Base-by-base conservation (phyloP, 2,329 filamentous ascomycete species). In the Gnomoniopsis sp. region DNA sequence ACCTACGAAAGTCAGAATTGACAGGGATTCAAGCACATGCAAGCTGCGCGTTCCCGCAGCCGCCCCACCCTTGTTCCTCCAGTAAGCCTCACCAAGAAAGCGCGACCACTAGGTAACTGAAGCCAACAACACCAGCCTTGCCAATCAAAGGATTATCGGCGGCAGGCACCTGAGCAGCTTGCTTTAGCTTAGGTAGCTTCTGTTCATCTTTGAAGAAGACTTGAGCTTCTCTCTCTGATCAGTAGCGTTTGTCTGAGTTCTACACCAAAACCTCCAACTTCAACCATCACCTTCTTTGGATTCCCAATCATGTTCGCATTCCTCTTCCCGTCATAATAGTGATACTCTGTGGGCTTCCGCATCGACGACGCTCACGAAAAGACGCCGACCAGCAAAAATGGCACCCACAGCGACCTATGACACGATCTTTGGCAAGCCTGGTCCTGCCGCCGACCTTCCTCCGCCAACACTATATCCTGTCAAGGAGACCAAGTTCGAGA, bases 401-500 rank as follows among this genome's bases (percentile, higher is more conserved):
- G 65, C 68, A 2, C 66, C 67, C 3, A 62, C 82, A 55, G 83
- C 79, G 36, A 72, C 79, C 65, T 80, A 79, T 63, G 75, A 75
- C 61, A 73, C 74, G 53, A 70, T 58, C 30, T 43, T 54, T 69
- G 62, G 67, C 70, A 62, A 68, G 70, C 69, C 70, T 70, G 74
- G 74, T 65, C 71, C 74, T 56, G 66, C 75, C 75, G 69, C 76
- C 73, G 69, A 76, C 69, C 59, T 82, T 63, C 78, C 83, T 56
- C 75, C 83, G 38, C 75, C 84, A 61, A 79, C 78, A 46, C 78
- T 88, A 55, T 85, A 84, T 64, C 77, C 79, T n/a, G 81, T 86
- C 59, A 83, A 82, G 67, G 87, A 88, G 69, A 80, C 78, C 59
- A 80, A 77, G 63, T 88, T 87, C 67, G 83, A 86, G 62, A 79